Evolutionary conservation across 2,329 filamentous ascomycete species (phyloP).

Genomic region (Ciborinia camelliae): DNA sequence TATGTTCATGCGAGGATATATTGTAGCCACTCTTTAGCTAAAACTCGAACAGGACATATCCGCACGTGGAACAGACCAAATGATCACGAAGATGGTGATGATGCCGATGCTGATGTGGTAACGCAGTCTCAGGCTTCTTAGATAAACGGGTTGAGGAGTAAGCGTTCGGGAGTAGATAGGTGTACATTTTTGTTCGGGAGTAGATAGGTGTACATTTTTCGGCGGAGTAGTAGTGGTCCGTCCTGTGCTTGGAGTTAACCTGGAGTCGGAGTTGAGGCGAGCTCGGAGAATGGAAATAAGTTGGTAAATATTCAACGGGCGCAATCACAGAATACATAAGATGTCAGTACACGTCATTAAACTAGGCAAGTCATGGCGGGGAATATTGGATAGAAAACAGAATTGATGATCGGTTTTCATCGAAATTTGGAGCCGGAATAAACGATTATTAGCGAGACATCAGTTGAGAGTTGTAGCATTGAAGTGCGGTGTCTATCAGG

Average conservation of each 20-base stretch:
- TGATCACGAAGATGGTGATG: constrained; percentile 20
- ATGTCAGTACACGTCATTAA: too few relatives aligned
- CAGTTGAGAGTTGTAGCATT: too few relatives aligned
- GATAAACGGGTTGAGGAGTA: background rate
- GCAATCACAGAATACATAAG: background rate
- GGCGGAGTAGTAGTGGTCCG: background rate
- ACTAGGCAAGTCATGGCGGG: background rate
- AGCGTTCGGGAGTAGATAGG: background rate
- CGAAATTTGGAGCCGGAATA: too few relatives aligned
- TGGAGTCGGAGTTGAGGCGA: constrained; percentile 1
- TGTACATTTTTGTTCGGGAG: background rate
- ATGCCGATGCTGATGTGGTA: constrained; percentile 12
- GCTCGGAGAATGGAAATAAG: too few relatives aligned
- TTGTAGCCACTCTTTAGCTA: background rate
- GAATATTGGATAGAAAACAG: background rate
- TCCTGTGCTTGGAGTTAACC: background rate
- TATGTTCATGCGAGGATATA: background rate
- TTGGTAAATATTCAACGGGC: background rate
- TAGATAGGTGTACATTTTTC: background rate
- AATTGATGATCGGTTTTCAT: background rate
- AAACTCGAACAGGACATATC: constrained; percentile 26
- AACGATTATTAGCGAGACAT: too few relatives aligned
- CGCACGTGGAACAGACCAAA: constrained; percentile 32
- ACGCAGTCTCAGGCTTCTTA: background rate
- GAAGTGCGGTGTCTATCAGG: background rate